Percentiles rank a stretch among this genome's conserved stretches.
These are phyloP conservation scores for Nasturtium officinale DNA, from an alignment of 345 rosid genomes.

Conservation along the genomic window DNA sequence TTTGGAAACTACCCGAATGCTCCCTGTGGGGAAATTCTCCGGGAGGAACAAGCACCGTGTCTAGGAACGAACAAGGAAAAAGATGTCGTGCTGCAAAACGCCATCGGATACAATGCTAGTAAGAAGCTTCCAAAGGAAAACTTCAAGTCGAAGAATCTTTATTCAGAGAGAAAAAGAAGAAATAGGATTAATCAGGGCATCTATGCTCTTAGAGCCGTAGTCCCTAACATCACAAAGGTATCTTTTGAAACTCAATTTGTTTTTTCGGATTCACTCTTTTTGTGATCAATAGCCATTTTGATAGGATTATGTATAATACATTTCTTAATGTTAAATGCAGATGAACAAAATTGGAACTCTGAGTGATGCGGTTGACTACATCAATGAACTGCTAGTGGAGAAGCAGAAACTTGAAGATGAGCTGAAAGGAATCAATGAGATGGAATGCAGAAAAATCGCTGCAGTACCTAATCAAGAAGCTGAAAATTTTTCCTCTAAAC, in stretches of 20 bases:
- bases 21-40: background rate
- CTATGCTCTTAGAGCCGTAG: conserved; percentile 59
- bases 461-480: conserved; percentile 25
- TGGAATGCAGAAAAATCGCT: conserved; percentile 38
- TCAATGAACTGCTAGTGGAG: conserved; percentile 55
- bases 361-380: conserved; percentile 76
- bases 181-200: conserved; percentile 58
- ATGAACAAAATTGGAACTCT: conserved; percentile 73
- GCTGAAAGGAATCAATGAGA: conserved; percentile 55
- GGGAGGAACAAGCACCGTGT: conserved; percentile 14
- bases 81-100: background rate
- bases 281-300: background rate
- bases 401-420: conserved; percentile 60
- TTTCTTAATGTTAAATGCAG: conserved; percentile 41
- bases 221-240: conserved; percentile 89
- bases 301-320: background rate
- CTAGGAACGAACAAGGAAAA: conserved; percentile 28
- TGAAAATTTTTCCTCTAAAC: conserved; percentile 18
- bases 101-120: conserved; percentile 20
- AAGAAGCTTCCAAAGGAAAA: conserved; percentile 44
- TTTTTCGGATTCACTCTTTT: background rate
- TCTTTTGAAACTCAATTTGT: conserved; percentile 16
- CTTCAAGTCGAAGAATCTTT: conserved; percentile 70
- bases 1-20: background rate
- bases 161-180: conserved; percentile 82